Conservation (phyloP, 768 basidiomycete genomes). For the Rhodotorula graminis region DNA sequence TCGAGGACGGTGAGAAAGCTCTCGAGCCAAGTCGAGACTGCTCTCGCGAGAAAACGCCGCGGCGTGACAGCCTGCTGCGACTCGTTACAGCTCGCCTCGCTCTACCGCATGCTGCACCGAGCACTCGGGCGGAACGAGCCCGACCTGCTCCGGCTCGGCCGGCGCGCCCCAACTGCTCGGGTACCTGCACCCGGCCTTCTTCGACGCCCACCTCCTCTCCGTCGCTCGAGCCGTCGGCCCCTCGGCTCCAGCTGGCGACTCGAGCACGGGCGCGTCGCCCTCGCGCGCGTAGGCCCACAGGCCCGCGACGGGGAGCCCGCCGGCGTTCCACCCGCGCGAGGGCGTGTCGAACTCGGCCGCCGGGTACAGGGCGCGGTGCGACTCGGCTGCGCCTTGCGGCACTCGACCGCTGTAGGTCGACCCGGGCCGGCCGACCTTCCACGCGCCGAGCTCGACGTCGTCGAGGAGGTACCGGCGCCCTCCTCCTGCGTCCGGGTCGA, state of each 20-base stretch:
- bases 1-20: too few relatives aligned
- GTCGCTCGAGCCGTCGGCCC: neutral
- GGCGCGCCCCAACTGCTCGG: neutral
- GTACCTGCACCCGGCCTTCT: neutral
- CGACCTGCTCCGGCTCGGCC: neutral
- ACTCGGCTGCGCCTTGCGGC: neutral
- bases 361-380: neutral
- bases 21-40: too few relatives aligned
- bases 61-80: too few relatives aligned
- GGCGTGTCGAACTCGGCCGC: neutral
- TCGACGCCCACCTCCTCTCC: neutral
- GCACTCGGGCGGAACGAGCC: neutral
- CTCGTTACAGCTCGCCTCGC: neutral
- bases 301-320: neutral
- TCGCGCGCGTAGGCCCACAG: neutral
- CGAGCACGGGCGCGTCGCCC: neutral
- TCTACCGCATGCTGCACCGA: neutral
- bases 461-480: neutral
- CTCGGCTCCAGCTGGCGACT: neutral
- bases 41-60: too few relatives aligned
- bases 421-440: constrained; percentile 7
- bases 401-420: neutral
- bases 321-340: neutral
- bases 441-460: neutral
- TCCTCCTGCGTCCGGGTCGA: too few relatives aligned